Base-by-base conservation (phyloP, 495 filamentous ascomycete genomes). In the Penicillium verhagenii region DNA sequence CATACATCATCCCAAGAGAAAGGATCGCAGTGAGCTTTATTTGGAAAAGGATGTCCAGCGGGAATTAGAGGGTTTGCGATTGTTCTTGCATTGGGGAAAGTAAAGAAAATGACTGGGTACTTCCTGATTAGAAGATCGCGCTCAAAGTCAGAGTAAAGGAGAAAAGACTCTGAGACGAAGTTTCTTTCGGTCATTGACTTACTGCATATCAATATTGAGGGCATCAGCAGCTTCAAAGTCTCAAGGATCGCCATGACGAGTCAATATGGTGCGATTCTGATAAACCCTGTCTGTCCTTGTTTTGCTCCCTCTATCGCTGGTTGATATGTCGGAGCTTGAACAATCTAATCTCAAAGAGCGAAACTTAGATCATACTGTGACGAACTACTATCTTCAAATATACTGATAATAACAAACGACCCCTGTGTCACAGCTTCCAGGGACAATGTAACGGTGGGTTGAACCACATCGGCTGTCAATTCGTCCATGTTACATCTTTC, bases 371-470 rank as follows among this genome's bases (percentile, higher is more conserved):
- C 20, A 19, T 9, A 11, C 7, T 42, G 7, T 42, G 10, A 20
- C 6, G 20, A 1, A 13, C 38, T 35, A 16, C 13, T n/a, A 35
- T 35, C 33, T 16, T 42, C 38, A 21, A 2, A 39, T 5, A 42
- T 21, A 21, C n/a, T 21, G 9, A 20, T 13, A 21, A 16, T 6
- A 45, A 3, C 19, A 45, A 45, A 8, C 21, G 0, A 45, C 18
- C 5, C 4, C 42, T 6, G 42, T 45, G 14, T 45, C 21, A 45
- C 42, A 28, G 40, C 19, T 43, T 24, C 18, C 11, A 8, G 42
- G 8, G 14, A 16, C 11, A 45, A 48, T 48, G 46, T 48, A 35
- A 48, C 46, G 26, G 26, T 48, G 16, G n/a, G 46, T 48, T 48
- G 46, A 48, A 48, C 46, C 10, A 33, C 26, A 31, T 48, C 26